phyloP scores from a whole-genome alignment of 78 protist genomes.

The Dictyostelium purpureum region DNA sequence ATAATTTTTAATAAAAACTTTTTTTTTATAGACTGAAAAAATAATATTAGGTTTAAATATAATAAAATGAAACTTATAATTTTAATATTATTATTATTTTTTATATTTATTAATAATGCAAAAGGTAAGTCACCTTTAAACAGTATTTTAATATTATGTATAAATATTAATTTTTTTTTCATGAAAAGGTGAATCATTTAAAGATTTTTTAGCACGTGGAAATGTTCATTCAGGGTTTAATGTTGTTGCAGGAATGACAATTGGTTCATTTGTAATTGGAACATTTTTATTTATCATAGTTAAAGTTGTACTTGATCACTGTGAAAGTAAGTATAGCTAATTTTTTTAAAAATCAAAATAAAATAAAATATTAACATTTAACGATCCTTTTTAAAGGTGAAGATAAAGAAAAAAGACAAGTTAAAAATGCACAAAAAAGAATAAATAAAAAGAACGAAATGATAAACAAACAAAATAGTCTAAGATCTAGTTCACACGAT shows the following conservation, averaged over 20 bases:
- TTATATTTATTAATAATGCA: too few relatives aligned
- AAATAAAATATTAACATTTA: background rate
- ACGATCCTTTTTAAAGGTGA: background rate
- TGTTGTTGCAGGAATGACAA: background rate
- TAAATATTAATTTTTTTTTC: too few relatives aligned
- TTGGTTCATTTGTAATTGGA: conserved; percentile 12
- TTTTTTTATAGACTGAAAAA: too few relatives aligned
- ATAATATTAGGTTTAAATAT: too few relatives aligned
- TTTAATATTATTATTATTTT: too few relatives aligned
- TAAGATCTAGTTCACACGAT: background rate
- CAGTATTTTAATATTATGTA: too few relatives aligned
- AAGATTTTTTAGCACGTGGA: too few relatives aligned
- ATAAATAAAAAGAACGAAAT: conserved; percentile 12
- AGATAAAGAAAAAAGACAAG: conserved; percentile 1
- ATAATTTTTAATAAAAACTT: too few relatives aligned
- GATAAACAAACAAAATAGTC: conserved; percentile 1
- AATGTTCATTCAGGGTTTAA: background rate
- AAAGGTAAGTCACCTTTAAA: too few relatives aligned
- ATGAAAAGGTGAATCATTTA: too few relatives aligned
- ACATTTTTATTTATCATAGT: conserved; percentile 38
- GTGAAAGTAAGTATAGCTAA: background rate
- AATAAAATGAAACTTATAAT: too few relatives aligned
- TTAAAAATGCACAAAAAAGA: background rate
- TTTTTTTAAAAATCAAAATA: background rate
- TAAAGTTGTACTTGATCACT: background rate